These are phyloP conservation scores for Artemisia annua DNA, from an alignment of 129 eudicot genomes.

Conservation along the genomic window DNA sequence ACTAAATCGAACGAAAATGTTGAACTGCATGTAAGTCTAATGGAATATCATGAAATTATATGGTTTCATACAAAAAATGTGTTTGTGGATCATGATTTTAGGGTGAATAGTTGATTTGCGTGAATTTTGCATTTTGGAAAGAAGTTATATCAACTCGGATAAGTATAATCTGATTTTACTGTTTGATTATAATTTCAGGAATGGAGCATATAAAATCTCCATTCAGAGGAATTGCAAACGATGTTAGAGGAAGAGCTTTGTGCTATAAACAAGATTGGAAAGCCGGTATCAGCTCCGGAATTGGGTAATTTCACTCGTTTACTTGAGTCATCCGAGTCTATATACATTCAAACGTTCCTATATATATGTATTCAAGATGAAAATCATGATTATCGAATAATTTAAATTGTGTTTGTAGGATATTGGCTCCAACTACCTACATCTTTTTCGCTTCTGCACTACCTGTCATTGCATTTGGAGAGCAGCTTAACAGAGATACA, in stretches of 20 bases:
- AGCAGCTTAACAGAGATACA: slow-evolving; percentile 55
- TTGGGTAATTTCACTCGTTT: slow-evolving; percentile 34
- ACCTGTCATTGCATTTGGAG: slow-evolving; percentile 58
- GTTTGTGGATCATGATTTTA: not conserved
- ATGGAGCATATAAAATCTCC: slow-evolving; percentile 54
- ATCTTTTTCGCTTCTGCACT: slow-evolving; percentile 57
- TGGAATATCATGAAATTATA: not conserved
- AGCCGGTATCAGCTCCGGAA: slow-evolving; percentile 51
- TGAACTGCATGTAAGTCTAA: no score
- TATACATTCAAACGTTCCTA: no score
- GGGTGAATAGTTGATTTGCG: not conserved
- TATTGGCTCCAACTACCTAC: slow-evolving; percentile 55
- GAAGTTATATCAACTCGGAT: not conserved
- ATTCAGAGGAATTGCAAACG: slow-evolving; percentile 48
- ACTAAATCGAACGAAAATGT: no score
- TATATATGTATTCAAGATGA: not conserved
- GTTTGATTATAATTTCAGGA: slow-evolving; percentile 12
- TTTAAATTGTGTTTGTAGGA: slow-evolving; percentile 25
- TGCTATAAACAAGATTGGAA: slow-evolving; percentile 69
- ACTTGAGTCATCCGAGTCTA: no score
- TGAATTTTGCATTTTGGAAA: not conserved
- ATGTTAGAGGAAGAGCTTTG: slow-evolving; percentile 46
- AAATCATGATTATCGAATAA: not conserved
- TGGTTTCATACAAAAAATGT: not conserved
- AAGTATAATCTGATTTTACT: not conserved